Base-by-base conservation (phyloP, 2,329 filamentous ascomycete species). In the Pseudogymnoascus sp. region DNA sequence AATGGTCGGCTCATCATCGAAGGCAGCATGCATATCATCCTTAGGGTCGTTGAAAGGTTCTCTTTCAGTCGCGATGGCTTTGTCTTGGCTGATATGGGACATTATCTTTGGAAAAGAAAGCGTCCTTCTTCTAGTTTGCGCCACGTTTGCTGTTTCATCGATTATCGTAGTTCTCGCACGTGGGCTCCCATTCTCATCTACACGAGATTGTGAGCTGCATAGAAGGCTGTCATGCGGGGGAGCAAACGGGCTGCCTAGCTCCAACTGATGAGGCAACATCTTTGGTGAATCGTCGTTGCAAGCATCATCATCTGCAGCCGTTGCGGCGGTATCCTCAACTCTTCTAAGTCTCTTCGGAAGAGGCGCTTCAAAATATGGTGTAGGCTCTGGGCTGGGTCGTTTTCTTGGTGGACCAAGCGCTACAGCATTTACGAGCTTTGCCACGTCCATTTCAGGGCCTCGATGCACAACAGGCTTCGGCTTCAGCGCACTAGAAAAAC, bases 101-200 rank as follows among this genome's bases (percentile, higher is more conserved):
- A 52, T 59, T 63, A 19, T 60, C 18, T 37, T 65, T 59, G 28
- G 64, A 62, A 38, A 67, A 63, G 21, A 65, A 23, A 59, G 18
- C 23, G 30, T 28, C 15, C 18, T 41, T 34, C n/a, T 52, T 34
- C 18, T 34, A 15, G 18, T 35, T 30, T 26, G 30, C 2, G 34
- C 28, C 19, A 57, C 34, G 6, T 21, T 21, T 21, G 28, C 28
- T 21, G 19, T 19, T 15, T 39, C 58, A 8, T 58, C 58, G 18
- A 45, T 33, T 10, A 52, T 33, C 33, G 18, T 30, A 3, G 15
- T 19, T 9, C 45, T 26, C 13, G 65, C 65, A 7, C 62, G 62
- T 21, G 68, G 68, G 59, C 68, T 70, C n/a, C 68, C 68, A 48
- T 67, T 67, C 10, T 48, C 48, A 39, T 68, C 59, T 2, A 70